Evolutionary conservation across 106 monocot species (phyloP).

Genomic region (Hemerocallis citrina): DNA sequence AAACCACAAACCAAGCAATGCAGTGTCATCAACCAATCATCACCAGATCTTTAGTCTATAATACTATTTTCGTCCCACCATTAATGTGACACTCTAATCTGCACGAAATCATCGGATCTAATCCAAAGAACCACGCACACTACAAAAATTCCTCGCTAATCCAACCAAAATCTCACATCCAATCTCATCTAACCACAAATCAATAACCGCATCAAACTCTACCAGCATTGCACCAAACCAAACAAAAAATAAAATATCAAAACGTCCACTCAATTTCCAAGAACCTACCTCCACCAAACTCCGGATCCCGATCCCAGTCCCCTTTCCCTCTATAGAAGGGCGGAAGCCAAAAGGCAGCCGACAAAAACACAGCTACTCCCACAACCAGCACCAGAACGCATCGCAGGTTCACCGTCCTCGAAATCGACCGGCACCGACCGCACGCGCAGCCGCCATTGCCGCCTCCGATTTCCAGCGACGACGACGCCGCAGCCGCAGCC

Average conservation of each 20-base stretch:
- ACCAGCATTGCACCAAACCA: not conserved
- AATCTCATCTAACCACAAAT: not conserved
- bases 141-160: not conserved
- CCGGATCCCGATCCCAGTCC: slow-evolving; percentile 2
- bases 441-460: slow-evolving; percentile 8
- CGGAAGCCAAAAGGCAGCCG: slow-evolving; percentile 64
- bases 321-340: slow-evolving; percentile 28
- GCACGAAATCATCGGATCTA: not conserved
- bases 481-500: not conserved
- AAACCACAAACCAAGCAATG: too few relatives aligned
- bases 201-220: not conserved
- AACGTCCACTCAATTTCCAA: not conserved
- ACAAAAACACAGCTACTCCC: slow-evolving; percentile 46
- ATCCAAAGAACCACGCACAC: not conserved
- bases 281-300: slow-evolving; percentile 40
- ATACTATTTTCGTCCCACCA: too few relatives aligned
- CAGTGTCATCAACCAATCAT: too few relatives aligned
- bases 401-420: slow-evolving; percentile 18
- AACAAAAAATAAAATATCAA: not conserved
- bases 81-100: too few relatives aligned
- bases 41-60: too few relatives aligned
- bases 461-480: slow-evolving; percentile 4
- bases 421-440: slow-evolving; percentile 25
- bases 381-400: slow-evolving; percentile 35
- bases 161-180: not conserved